Percentiles rank a stretch among this genome's conserved stretches.
Evolutionary conservation across 805 yeast species (phyloP).

Genomic region (Pichia thaimueangensis): DNA sequence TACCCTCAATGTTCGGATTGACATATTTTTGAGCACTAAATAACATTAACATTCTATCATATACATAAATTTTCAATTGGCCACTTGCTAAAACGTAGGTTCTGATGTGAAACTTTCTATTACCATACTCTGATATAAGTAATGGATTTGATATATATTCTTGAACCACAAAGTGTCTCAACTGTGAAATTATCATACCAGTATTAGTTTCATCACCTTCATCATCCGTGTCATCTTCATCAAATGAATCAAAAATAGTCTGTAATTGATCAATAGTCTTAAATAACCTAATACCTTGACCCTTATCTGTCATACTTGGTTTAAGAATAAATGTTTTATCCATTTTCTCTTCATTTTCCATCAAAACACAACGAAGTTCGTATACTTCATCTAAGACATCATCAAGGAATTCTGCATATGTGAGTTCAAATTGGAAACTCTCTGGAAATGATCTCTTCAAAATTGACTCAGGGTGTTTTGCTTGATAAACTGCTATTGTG

Average conservation of each 20-base stretch:
- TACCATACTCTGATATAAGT: conserved; percentile 49
- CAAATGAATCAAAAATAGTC: conserved; percentile 76
- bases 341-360: conserved; percentile 34
- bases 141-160: conserved; percentile 69
- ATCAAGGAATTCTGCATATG: conserved; percentile 92
- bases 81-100: conserved; percentile 76
- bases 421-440: conserved; percentile 76
- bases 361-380: conserved; percentile 77
- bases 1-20: conserved; percentile 26
- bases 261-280: conserved; percentile 74
- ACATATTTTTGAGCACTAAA: conserved; percentile 59
- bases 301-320: conserved; percentile 96
- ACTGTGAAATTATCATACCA: conserved; percentile 77
- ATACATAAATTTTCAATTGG: conserved; percentile 70
- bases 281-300: conserved; percentile 89
- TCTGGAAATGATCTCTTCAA: conserved; percentile 62
- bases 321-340: conserved; percentile 76
- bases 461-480: conserved; percentile 67
- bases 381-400: conserved; percentile 90
- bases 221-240: conserved; percentile 60
- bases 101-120: conserved; percentile 83
- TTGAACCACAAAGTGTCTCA: conserved; percentile 88
- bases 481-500: conserved; percentile 66
- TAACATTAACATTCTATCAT: conserved; percentile 70
- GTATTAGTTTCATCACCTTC: conserved; percentile 46